Evolutionary conservation across 2,329 filamentous ascomycete genomes (phyloP).

Genomic region (Penicillium brasilianum): DNA sequence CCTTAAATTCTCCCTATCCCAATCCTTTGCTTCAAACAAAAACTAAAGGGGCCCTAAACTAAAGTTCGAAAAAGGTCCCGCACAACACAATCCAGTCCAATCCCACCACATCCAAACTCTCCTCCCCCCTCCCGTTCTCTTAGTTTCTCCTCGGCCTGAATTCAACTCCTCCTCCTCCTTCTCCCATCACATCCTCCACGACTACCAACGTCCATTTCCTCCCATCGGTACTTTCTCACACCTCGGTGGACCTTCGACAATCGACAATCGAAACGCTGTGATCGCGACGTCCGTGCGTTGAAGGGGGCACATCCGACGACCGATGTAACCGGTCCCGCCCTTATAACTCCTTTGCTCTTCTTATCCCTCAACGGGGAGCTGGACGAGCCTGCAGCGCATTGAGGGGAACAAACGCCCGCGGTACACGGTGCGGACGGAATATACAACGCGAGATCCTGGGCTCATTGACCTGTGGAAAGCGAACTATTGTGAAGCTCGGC

Average conservation of each 20-base stretch:
- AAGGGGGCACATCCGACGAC: conserved; percentile 20
- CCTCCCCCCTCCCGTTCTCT: conserved; percentile 7
- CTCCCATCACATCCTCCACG: conserved; percentile 9
- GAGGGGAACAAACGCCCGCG: conserved; percentile 15
- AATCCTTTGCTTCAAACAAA: too few species aligned
- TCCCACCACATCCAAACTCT: conserved; percentile 14
- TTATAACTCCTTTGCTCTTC: conserved; percentile 17
- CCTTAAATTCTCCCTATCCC: not conserved
- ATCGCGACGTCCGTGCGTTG: conserved; percentile 27
- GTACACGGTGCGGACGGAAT: conserved; percentile 11
- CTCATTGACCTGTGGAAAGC: not conserved
- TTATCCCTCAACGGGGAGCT: conserved; percentile 19
- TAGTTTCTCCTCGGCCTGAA: conserved; percentile 15
- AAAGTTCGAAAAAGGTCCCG: conserved; percentile 5
- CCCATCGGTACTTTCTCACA: conserved; percentile 1
- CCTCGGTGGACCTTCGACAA: conserved; percentile 6
- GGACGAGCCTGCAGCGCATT: conserved; percentile 17
- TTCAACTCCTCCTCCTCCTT: not conserved
- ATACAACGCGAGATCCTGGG: not conserved
- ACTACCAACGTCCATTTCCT: not conserved
- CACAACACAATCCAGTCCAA: conserved; percentile 10
- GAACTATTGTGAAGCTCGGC: not conserved
- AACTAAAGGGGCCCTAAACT: not conserved
- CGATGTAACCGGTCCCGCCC: conserved; percentile 28
- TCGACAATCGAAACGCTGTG: conserved; percentile 15